Base-by-base conservation (phyloP, 2,329 filamentous ascomycete genomes). In the Alternaria longipes region DNA sequence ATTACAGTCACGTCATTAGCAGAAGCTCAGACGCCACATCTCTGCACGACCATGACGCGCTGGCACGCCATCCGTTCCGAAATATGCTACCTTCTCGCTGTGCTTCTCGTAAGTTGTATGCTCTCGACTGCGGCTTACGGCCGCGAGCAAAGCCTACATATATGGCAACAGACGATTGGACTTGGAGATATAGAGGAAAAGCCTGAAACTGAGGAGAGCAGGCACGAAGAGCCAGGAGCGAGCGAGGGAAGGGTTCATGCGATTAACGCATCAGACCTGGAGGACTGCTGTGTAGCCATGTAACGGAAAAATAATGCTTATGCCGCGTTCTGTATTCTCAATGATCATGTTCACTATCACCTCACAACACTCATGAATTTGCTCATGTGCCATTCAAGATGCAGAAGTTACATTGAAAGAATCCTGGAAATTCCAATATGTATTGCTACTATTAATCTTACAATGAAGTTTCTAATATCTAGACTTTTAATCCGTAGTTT, bases 1-100 rank as follows among this genome's bases (percentile, higher is more conserved):
- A 30, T 0, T 11, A 8, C 28, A 9, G 3, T 30, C 28, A 30
- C 28, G 8, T 11, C 0, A 30, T 5, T 0, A 9, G 28, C 28
- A 9, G 11, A 12, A 30, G 0, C 1, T 9, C 28, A 30, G 11
- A 30, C 28, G 5, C 0, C 28, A 0, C 0, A 5, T 36, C 0
- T 12, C 32, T 12, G 3, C 12, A 7, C 14, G 5, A 36, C 12
- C 12, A 14, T 12, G 14, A 16, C 14, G 5, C 32, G 1, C 14
- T 36, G 5, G 5, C 14, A 36, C 32, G 14, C 32, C 12, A 16
- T 36, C 1, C 14, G 8, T 12, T 12, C 0, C 14, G 2, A 14
- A 14, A 3, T 36, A 14, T 16, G 14, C 32, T 36, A 36, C 32
- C 4, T 36, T 7, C 1, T 36, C 32, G 32, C 32, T 12, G 5